Conservation (phyloP, 495 filamentous ascomycete species). For the Poronia punctata region DNA sequence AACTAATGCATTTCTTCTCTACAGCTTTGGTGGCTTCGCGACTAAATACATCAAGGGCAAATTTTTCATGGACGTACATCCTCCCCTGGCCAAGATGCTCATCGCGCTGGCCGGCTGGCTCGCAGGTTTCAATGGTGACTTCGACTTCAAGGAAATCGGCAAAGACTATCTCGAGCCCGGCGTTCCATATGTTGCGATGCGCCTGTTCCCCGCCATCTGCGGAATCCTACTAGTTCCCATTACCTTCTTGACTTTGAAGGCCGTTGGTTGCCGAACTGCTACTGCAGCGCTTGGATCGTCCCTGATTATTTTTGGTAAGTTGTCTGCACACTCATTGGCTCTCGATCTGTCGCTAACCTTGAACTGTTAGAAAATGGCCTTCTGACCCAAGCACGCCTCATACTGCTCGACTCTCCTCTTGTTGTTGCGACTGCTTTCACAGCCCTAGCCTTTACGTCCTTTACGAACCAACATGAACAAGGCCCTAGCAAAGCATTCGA, state of each 20-base stretch:
- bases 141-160: slow-evolving; percentile 99
- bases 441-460: slow-evolving; percentile 81
- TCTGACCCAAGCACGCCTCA: slow-evolving; percentile 88
- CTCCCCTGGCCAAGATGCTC: slow-evolving; percentile 92
- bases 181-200: slow-evolving; percentile 97
- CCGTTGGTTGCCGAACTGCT: slow-evolving; percentile 76
- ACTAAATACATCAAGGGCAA: slow-evolving; percentile 97
- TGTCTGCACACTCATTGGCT: background rate
- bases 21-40: slow-evolving; percentile 93
- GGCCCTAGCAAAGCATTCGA: slow-evolving; percentile 81
- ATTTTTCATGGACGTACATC: slow-evolving; percentile 99
- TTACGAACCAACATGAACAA: slow-evolving; percentile 94
- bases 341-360: slow-evolving; percentile 11
- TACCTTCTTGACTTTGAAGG: slow-evolving; percentile 93
- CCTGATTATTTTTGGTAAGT: slow-evolving; percentile 81
- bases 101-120: slow-evolving; percentile 93
- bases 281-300: slow-evolving; percentile 76
- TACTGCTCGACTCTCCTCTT: slow-evolving; percentile 90
- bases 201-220: slow-evolving; percentile 80
- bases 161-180: slow-evolving; percentile 94
- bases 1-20: slow-evolving; percentile 15
- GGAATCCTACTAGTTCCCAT: slow-evolving; percentile 81
- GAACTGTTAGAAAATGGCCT: slow-evolving; percentile 74
- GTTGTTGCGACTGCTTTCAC: slow-evolving; percentile 92
- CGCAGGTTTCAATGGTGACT: slow-evolving; percentile 89